Evolutionary conservation across 768 basidiomycete genomes (phyloP).

Genomic region (Boletus rubescentipes): DNA sequence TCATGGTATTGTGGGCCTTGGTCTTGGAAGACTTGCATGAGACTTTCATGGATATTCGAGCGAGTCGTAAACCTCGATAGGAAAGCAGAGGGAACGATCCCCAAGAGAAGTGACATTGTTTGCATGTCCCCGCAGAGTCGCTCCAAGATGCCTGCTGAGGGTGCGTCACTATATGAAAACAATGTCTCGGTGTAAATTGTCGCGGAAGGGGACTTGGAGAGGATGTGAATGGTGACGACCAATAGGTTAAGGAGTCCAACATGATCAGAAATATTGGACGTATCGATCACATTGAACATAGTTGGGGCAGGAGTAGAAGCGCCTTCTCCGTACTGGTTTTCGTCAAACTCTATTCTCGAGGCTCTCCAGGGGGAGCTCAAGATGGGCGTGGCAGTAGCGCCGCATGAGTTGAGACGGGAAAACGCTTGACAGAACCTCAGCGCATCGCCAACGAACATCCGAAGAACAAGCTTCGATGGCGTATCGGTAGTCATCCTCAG

Average conservation of each 20-base stretch:
- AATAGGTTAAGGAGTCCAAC: conserved; percentile 31
- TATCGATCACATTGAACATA: conserved; percentile 34
- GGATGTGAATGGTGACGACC: conserved; percentile 22
- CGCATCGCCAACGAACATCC: conserved; percentile 32
- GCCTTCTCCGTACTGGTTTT: conserved; percentile 16
- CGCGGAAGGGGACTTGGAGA: conserved; percentile 22
- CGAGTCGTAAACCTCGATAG: conserved; percentile 30
- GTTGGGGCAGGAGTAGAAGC: conserved; percentile 24
- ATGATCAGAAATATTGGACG: conserved; percentile 33
- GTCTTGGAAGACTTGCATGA: conserved; percentile 8
- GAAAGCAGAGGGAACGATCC: conserved; percentile 26
- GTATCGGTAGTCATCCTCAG: neutral
- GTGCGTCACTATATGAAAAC: conserved; percentile 10
- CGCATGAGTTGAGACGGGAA: conserved; percentile 4
- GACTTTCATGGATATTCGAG: conserved; percentile 26
- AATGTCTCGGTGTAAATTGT: conserved; percentile 32
- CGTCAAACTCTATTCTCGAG: conserved; percentile 23
- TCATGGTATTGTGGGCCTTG: conserved; percentile 23
- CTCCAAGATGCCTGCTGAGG: conserved; percentile 18
- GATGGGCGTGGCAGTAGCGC: conserved; percentile 18
- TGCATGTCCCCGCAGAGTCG: conserved; percentile 30
- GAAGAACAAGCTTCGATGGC: conserved; percentile 19
- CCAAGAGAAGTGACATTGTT: conserved; percentile 27
- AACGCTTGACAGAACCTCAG: conserved; percentile 30
- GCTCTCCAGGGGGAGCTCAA: conserved; percentile 24